Evolutionary conservation across 306 rosid species (phyloP).

Genomic region (Prunus salicina): DNA sequence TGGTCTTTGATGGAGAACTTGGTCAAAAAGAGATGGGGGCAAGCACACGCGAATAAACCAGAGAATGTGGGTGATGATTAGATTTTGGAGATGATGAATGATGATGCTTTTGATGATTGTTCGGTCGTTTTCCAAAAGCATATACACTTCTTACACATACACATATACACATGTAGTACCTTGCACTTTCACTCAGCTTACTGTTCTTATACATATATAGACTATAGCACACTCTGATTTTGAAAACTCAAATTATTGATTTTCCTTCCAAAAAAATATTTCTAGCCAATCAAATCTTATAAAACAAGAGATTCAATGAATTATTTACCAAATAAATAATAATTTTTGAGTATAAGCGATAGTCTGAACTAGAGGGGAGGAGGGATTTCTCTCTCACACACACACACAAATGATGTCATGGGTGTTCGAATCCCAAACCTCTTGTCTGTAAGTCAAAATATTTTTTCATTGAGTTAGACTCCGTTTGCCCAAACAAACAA

Average conservation of each 20-base stretch:
- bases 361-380: accelerated
- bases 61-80: slow-evolving; percentile 18
- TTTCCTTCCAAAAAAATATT: too few species aligned
- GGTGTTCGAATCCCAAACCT: too few species aligned
- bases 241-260: neutral
- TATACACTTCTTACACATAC: neutral
- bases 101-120: slow-evolving; percentile 56
- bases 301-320: too few species aligned
- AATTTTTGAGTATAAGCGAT: too few species aligned
- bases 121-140: slow-evolving; percentile 59
- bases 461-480: too few species aligned
- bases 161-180: neutral
- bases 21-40: slow-evolving; percentile 56
- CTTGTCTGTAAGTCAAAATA: accelerated
- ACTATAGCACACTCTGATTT: neutral
- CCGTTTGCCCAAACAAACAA: too few species aligned
- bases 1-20: slow-evolving; percentile 27
- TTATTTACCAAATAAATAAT: too few species aligned
- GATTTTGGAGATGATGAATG: slow-evolving; percentile 25
- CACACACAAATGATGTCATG: too few species aligned
- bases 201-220: neutral
- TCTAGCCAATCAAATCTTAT: too few species aligned
- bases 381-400: accelerated
- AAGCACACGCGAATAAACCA: slow-evolving; percentile 43
- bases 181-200: neutral